Evolutionary conservation across 148 eudicot genomes (phyloP).

Genomic region (Vaccinium corymbosum): DNA sequence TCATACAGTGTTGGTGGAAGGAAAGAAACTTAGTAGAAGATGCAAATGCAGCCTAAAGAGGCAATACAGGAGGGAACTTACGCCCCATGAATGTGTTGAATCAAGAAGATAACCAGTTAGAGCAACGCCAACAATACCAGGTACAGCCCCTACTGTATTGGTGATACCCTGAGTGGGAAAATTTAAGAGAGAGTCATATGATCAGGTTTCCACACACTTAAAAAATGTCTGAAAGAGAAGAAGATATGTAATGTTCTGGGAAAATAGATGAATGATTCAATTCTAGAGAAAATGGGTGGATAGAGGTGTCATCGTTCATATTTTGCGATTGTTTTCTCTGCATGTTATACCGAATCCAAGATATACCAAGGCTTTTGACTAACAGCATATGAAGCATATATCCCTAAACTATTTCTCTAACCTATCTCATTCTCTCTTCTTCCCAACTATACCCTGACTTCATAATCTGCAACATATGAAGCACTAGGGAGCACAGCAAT

Average conservation of each 20-base stretch:
- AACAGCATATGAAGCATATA: neutral
- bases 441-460: neutral
- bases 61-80: constrained; percentile 32
- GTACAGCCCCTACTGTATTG: constrained; percentile 89
- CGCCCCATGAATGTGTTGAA: constrained; percentile 96
- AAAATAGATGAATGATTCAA: neutral
- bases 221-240: neutral
- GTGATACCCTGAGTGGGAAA: constrained; percentile 72
- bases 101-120: constrained; percentile 95
- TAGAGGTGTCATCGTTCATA: neutral
- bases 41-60: constrained; percentile 1
- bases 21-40: neutral
- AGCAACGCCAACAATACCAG: constrained; percentile 94
- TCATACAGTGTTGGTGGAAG: neutral
- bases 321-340: neutral
- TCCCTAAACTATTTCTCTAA: neutral
- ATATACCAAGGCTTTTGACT: neutral
- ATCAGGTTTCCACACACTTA: neutral
- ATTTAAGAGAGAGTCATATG: constrained; percentile 6
- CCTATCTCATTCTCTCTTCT: neutral
- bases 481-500: neutral
- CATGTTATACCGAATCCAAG: neutral
- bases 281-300: neutral
- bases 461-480: neutral
- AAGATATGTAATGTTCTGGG: neutral